Base-by-base conservation (phyloP, 1,284 basidiomycete genomes). In the Fomitopsis betulina region DNA sequence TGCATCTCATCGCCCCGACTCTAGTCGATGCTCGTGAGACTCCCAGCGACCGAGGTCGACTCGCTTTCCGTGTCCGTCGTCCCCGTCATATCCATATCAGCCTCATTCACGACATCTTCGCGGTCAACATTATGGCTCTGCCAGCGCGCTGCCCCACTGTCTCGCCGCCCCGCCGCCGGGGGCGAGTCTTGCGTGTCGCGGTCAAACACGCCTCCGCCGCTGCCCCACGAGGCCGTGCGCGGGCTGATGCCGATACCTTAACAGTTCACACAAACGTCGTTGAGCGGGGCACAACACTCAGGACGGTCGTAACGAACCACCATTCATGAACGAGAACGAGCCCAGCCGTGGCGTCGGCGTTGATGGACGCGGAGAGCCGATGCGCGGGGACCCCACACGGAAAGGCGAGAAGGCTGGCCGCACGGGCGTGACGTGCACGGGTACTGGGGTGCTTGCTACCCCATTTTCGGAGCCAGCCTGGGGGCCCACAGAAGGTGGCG, bases 1-100 rank as follows among this genome's bases (percentile, higher is more conserved):
- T 30, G 32, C 47, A 30, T 30, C 27, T 35, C 47, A 50, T 35
- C 27, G 32, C 47, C 47, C 32, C 32, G 9, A 27, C 10, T 21
- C 32, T 70, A 84, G 66, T 85, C 83, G 54, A 86, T 79, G 65
- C 83, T 84, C 10, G 83, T 85, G 61, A 85, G 73, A 69, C 82
- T 84, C 53, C 78, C 79, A 39, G 57, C 57, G 52, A 75, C 76
- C 51, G 80, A 81, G 1, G 75, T 66, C 17, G 59, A 58, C 53
- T 70, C 68, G 55, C 68, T 75, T 35, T 67, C 68, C 56, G 75
- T 72, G 32, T 66, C 69, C 43, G 67, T 70, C n/a, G 60, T 43
- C 56, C 67, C 69, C 47, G 69, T 67, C 32, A 57, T 59, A 23
- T 77, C 76, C 15, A 77, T 79, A 55, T 73, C 80, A 42, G 77